Evolutionary conservation across 768 basidiomycete species (phyloP).

Genomic region (Mycena filopes): DNA sequence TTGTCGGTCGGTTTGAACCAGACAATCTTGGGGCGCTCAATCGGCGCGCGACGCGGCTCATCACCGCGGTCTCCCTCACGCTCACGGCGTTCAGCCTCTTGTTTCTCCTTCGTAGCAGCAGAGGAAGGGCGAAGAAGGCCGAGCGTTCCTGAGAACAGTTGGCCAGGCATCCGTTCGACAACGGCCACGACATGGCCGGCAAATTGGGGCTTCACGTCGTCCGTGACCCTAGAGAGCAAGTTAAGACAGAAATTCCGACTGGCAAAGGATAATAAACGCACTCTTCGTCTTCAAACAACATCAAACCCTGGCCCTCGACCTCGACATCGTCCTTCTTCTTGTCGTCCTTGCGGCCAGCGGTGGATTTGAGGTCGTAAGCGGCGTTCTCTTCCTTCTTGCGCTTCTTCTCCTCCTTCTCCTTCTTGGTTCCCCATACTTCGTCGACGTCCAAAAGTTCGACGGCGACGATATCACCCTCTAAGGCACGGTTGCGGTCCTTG

Average conservation of each 20-base stretch:
- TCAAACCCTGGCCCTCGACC: constrained; percentile 97
- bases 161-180: constrained; percentile 98
- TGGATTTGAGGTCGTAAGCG: constrained; percentile 87
- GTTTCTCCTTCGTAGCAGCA: constrained; percentile 98
- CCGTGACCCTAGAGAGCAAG: constrained; percentile 76
- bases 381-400: constrained; percentile 99
- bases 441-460: constrained; percentile 98
- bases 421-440: constrained; percentile 98
- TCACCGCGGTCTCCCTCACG: constrained; percentile 93
- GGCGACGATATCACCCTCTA: constrained; percentile 98
- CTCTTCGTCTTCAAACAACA: constrained; percentile 98
- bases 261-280: constrained; percentile 46
- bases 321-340: constrained; percentile 99
- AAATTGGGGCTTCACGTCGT: constrained; percentile 97
- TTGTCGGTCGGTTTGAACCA: constrained; percentile 99
- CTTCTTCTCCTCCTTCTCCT: constrained; percentile 99
- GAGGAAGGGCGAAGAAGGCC: constrained; percentile 95
- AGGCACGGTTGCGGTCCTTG: constrained; percentile 96
- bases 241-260: constrained; percentile 14
- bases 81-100: constrained; percentile 96
- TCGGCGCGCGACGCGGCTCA: constrained; percentile 79
- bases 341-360: constrained; percentile 87
- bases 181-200: constrained; percentile 99
- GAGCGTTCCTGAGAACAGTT: constrained; percentile 96
- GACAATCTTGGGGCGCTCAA: constrained; percentile 97